A percentile compares a stretch with the other conserved stretches of the same genome.
These are phyloP conservation scores for Pachyrhizus erosus DNA, from an alignment of 306 rosid species.

Conservation along the genomic window DNA sequence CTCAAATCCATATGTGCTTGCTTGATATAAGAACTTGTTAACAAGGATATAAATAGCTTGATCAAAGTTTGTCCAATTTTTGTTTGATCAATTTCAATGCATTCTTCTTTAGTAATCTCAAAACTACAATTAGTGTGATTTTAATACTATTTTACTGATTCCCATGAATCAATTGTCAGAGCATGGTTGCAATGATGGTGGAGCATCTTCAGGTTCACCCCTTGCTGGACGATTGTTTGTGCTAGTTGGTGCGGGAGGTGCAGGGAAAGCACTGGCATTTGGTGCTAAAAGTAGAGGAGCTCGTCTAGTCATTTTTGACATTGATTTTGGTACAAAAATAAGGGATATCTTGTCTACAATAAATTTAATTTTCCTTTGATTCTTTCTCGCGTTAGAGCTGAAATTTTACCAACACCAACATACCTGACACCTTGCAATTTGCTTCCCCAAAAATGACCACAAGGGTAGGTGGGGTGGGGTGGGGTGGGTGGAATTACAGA, in stretches of 20 bases:
- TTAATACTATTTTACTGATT: neutral
- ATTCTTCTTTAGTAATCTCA: neutral
- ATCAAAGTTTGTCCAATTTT: neutral
- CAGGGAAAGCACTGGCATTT: constrained; percentile 60
- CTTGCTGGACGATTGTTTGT: constrained; percentile 53
- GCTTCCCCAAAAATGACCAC: neutral
- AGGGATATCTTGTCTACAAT: too few relatives aligned
- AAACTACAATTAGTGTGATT: neutral
- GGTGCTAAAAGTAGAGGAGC: constrained; percentile 62
- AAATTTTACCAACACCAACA: neutral
- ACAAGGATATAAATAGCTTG: neutral
- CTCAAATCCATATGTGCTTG: too few relatives aligned
- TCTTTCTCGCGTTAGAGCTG: too few relatives aligned
- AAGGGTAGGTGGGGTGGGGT: too few relatives aligned
- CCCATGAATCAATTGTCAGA: constrained; percentile 41
- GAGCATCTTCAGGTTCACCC: constrained; percentile 41
- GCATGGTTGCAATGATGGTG: constrained; percentile 44
- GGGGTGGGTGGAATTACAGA: too few relatives aligned
- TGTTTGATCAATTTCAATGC: neutral
- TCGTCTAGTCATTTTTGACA: constrained; percentile 39
- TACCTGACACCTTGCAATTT: neutral
- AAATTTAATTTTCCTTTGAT: too few relatives aligned
- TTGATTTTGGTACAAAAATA: too few relatives aligned
- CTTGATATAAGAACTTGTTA: neutral
- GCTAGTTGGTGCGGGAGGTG: constrained; percentile 64